Evolutionary conservation across 2,329 filamentous ascomycete genomes (phyloP), one percentile per base, ranked within the genome.

Genomic region (Alternaria gaisen): DNA sequence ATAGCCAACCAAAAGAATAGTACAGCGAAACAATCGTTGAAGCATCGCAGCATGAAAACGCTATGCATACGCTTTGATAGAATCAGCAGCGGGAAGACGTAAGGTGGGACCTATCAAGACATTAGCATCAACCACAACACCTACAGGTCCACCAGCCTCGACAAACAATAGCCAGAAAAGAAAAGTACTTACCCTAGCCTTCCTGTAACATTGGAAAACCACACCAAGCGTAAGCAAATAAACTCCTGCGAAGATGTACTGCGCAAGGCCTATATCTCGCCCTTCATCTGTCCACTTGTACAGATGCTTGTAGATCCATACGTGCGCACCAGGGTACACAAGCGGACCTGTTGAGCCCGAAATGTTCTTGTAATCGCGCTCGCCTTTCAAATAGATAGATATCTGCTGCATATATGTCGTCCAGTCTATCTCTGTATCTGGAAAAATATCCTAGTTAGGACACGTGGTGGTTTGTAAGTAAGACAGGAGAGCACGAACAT

Each of bases 361-460:
- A 75, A 99, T 94, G 59, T 89, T 86, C 62, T 87, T 88, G 79
- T 99, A 99, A 79, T 97, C 90, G 75, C 91, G 88, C 83, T 98
- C 94, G 73, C 95, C 95, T 18, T 87, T 84, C 46, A 94, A 82
- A 73, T 91, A 95, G 70, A 94, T 89, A 41, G 86, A 81, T 44
- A 98, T 85, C 74, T 99, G 95, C 77, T 97, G 87, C 94, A 99
- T 98, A 80, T 99, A 99, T 0, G 95, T 93, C 60, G 86, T 86
- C 94, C 94, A 99, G 81, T 99, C 95, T 74, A 99, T 99, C 80
- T 99, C 95, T 43, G 95, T 99, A 77, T 99, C 95, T 92, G 68
- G 43, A 10, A 14, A 8, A 3, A 30, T 7, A 24, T 43, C 26
- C 47, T 14, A 14, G 34, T 34, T 53, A 34, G 26, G 18, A 26